phyloP scores from a whole-genome alignment of 208 protist species.

The Leishmania martiniquensis region DNA sequence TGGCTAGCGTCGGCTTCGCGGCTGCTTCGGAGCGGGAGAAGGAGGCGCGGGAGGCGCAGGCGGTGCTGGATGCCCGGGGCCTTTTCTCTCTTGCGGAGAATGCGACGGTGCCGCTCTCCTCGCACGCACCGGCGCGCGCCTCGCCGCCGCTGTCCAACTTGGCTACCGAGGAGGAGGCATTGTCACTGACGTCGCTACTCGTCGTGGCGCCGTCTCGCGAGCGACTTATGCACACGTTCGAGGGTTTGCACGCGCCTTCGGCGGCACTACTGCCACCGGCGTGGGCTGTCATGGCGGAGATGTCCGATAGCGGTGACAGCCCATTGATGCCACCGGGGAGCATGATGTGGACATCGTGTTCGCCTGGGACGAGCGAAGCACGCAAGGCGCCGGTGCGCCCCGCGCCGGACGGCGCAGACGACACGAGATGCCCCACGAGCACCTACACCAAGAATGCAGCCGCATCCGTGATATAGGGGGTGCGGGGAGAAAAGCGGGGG shows the following conservation, averaged over 20 bases:
- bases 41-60: neutral
- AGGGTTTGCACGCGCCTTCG: conserved; percentile 5
- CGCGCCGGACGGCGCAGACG: neutral
- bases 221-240: conserved; percentile 7
- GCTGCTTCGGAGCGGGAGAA: neutral
- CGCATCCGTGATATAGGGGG: neutral
- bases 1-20: conserved; percentile 3
- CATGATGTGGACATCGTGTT: neutral
- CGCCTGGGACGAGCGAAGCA: neutral
- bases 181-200: neutral
- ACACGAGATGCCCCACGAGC: neutral
- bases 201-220: conserved; percentile 4
- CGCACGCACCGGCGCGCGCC: neutral
- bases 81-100: neutral
- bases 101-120: neutral
- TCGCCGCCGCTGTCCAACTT: neutral
- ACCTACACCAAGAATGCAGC: neutral
- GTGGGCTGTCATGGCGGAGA: conserved; percentile 14
- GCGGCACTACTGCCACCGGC: conserved; percentile 5
- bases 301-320: neutral
- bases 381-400: neutral
- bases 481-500: neutral
- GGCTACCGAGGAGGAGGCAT: neutral
- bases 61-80: neutral
- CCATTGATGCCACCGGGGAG: too few relatives aligned